Evolutionary conservation across 139 green algal genomes (phyloP), one percentile per base, ranked within the genome.

Genomic region (Desmodesmus armatus): DNA sequence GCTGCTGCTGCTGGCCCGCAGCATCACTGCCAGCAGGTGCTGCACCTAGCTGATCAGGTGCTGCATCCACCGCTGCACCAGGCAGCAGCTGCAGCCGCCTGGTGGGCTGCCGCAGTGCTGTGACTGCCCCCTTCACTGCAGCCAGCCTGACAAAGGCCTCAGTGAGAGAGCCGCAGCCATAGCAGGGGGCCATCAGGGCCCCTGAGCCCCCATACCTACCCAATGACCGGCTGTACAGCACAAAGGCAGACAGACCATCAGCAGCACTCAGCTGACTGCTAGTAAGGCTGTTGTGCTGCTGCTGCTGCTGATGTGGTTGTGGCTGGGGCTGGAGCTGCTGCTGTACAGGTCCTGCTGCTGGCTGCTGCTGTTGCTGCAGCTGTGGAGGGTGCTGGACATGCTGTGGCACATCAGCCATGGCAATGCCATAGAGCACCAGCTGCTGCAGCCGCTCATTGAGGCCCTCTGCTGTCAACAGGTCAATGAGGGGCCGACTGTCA

Each of bases 181-280:
- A 95, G 73, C 92, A 76, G 0, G 93, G 93, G 5, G 88, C 74
- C 81, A 97, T 91, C 83, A 96, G 95, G 1, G 94, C 89, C 19
- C 60, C 78, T 31, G 25, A 40, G 33, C 70, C 63, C 2, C 77
- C 80, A 55, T 91, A 94, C 43, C 86, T 84, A 0, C 88, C 92
- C 3, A 90, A 62, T 0, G 91, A 95, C 7, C 70, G 40, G 47
- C 83, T 66, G 85, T 95, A 92, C 65, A 93, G 86, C 31, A 83
- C 77, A 40, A 96, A 67, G 27, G 88, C 80, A 37, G 47, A 31
- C 78, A 84, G 44, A 23, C 88, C 91, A 7, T 89, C 65, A 2
- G 76, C 83, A 13, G 86, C 85, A 0, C 51, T 86, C 51, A 93
- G 35, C n/a, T 19, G 37, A 35, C 51, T 82, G 37, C 58, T 70